These are phyloP conservation scores for Allodekkera sacchari DNA, from an alignment of 805 yeast species.

Conservation along the genomic window DNA sequence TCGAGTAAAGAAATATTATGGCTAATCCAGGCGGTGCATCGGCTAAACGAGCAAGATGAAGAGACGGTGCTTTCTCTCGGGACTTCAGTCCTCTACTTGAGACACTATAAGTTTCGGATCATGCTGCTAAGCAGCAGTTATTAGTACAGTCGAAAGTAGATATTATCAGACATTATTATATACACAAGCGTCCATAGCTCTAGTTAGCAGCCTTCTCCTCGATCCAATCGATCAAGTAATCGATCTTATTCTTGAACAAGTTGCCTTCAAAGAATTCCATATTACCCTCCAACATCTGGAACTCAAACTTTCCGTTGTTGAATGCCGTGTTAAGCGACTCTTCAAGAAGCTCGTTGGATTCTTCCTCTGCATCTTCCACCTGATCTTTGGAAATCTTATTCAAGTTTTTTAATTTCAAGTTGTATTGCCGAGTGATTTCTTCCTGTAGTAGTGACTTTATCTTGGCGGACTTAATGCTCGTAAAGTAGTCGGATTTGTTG, in stretches of 20 bases:
- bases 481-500: conserved; percentile 81
- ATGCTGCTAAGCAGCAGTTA: no score
- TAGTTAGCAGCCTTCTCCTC: conserved; percentile 68
- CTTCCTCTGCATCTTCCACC: conserved; percentile 21
- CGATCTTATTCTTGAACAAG: conserved; percentile 44
- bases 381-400: conserved; percentile 34
- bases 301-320: conserved; percentile 42
- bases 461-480: conserved; percentile 62
- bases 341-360: conserved; percentile 10
- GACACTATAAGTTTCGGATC: no score
- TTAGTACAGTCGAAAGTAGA: no score
- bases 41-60: no score
- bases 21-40: no score
- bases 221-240: conserved; percentile 71
- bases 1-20: no score
- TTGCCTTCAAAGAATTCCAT: conserved; percentile 70
- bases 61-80: no score
- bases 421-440: conserved; percentile 53
- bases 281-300: conserved; percentile 64
- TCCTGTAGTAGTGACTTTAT: conserved; percentile 51
- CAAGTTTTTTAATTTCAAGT: conserved; percentile 35
- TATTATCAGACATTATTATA: no score
- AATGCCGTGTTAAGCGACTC: conserved; percentile 37
- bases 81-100: no score
- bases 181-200: no score